Base-by-base conservation (phyloP, 768 basidiomycete genomes). In the Mycena polygramma region DNA sequence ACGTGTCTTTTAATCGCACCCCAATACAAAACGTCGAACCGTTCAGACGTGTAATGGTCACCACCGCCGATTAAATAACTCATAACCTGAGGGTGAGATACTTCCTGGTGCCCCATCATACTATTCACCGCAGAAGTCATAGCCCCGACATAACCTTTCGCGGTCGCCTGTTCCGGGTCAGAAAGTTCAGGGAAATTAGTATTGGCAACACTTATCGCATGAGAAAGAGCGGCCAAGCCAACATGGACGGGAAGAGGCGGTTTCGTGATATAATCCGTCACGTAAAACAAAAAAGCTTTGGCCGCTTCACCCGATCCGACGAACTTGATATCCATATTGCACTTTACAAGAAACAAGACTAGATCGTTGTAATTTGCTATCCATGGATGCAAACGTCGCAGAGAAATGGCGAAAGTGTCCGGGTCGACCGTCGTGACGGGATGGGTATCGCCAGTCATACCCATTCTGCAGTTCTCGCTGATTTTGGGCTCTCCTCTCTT, bases 191-290 rank as follows among this genome's bases (percentile, higher is more conserved):
- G 17, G n/a, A 57, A 65, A 13, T 57, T 65, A 2, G 46, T 35
- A 0, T 30, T 2, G 35, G 48, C 48, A 11, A 7, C 1, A 24
- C 54, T 68, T 19, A 79, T 66, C 0, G 76, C 73, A 52, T 66
- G 49, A 26, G 49, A 37, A 0, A 75, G 10, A 0, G 73, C 74
- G 0, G 54, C 57, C 4, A 77, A 53, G 15, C 76, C 69, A 20
- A 69, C 66, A 51, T 81, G 73, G 0, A 74, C 55, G 1, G 77
- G 66, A 0, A 81, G n/a, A 1, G 60, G 39, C 4, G 67, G 19
- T 57, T 83, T 83, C 0, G 82, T 81, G n/a, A 83, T 79, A 59
- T 83, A 83, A 62, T 83, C 82, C 0, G 82, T 81, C 6, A 83
- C 71, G 49, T 83, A 83, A 62, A 76, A 81, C 26, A 82, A 45